Conservation (phyloP, 116 monocot genomes). For the Zostera marina region DNA sequence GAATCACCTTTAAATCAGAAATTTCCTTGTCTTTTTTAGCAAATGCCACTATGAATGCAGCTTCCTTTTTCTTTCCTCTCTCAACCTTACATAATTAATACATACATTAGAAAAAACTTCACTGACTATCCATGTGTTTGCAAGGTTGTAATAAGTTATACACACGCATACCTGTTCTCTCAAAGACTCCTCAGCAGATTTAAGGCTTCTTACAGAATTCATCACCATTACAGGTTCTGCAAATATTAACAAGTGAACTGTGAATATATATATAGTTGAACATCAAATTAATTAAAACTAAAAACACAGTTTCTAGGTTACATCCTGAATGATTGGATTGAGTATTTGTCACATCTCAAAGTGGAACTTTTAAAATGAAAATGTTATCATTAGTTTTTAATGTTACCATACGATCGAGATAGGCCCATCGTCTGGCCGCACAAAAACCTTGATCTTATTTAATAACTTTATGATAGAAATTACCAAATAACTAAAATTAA, state of each 20-base stretch:
- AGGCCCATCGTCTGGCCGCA: too few relatives aligned
- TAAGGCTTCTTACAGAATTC: constrained; percentile 50
- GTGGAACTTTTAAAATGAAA: too few relatives aligned
- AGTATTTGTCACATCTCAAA: too few relatives aligned
- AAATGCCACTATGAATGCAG: constrained; percentile 84
- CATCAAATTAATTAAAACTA: constrained; percentile 4
- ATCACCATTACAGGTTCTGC: constrained; percentile 54
- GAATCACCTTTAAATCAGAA: constrained; percentile 81
- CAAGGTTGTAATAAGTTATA: too few relatives aligned
- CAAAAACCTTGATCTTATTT: too few relatives aligned
- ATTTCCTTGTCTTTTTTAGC: constrained; percentile 93
- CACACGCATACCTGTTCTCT: constrained; percentile 61
- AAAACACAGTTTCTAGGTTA: not conserved
- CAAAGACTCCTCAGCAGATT: constrained; percentile 74
- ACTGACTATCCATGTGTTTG: too few relatives aligned
- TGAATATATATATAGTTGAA: not conserved
- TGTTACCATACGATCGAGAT: too few relatives aligned
- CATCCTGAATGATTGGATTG: too few relatives aligned
- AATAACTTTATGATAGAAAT: too few relatives aligned
- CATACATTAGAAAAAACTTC: not conserved
- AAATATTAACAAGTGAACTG: constrained; percentile 2
- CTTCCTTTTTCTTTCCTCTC: constrained; percentile 95
- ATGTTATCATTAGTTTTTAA: too few relatives aligned
- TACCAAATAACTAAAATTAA: constrained; percentile 4
- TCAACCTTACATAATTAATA: constrained; percentile 44